Conservation (phyloP, 345 rosid species). For the Tarenaya hassleriana region DNA sequence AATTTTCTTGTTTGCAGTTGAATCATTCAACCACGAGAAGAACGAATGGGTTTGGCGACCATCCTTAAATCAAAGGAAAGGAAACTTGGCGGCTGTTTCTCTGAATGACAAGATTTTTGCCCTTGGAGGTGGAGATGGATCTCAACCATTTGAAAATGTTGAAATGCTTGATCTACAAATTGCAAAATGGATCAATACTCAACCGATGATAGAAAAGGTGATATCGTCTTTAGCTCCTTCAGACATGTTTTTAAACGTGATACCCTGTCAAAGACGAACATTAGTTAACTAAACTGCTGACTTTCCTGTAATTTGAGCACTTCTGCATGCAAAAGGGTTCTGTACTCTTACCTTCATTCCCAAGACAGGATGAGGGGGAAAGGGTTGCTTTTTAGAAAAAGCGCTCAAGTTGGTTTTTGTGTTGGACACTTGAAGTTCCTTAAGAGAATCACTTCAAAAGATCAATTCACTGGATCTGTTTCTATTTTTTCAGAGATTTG, state of each 20-base stretch:
- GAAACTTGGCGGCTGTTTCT: constrained; percentile 30
- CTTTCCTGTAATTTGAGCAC: too few species aligned
- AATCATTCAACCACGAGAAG: constrained; percentile 26
- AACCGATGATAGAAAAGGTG: constrained; percentile 35
- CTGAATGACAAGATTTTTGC: constrained; percentile 29
- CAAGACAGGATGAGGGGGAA: too few species aligned
- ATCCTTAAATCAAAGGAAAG: constrained; percentile 28
- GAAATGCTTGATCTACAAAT: constrained; percentile 34
- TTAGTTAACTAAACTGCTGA: too few species aligned
- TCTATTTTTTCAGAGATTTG: constrained; percentile 31
- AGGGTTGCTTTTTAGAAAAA: too few species aligned
- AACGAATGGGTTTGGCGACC: constrained; percentile 31
- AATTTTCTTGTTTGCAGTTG: constrained; percentile 24
- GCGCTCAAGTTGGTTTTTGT: too few species aligned
- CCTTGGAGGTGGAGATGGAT: constrained; percentile 32
- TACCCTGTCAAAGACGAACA: too few species aligned
- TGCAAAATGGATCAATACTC: constrained; percentile 34
- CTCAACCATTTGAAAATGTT: constrained; percentile 27
- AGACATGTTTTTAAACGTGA: background rate
- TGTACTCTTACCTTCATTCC: too few species aligned
- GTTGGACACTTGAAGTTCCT: too few species aligned
- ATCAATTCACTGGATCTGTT: background rate
- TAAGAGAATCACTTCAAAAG: background rate
- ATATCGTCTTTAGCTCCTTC: too few species aligned
- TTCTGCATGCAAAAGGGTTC: too few species aligned